Percentiles rank a stretch among this genome's conserved stretches.
phyloP scores from a whole-genome alignment of 176 grass and related monocot genomes.

The Eremochloa ophiuroides region DNA sequence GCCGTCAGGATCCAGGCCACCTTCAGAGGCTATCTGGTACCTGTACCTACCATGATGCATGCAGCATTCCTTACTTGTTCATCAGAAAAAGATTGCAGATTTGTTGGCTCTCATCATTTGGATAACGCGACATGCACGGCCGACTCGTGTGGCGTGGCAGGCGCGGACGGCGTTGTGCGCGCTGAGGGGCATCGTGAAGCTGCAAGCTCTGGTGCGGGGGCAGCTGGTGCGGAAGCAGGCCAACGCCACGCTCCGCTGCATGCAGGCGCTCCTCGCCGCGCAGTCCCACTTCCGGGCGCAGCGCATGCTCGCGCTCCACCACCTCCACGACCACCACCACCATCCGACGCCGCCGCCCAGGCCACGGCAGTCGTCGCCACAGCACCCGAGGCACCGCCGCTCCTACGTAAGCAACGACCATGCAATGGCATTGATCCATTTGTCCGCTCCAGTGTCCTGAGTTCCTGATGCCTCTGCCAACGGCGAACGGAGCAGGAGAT shows the following conservation, averaged over 20 bases:
- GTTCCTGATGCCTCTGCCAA: not conserved
- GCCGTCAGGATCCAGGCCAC: conserved; percentile 73
- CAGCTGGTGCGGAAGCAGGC: conserved; percentile 92
- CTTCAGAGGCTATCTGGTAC: conserved; percentile 84
- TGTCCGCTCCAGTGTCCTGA: too few relatives aligned
- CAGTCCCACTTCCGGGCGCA: conserved; percentile 62
- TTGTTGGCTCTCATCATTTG: not conserved
- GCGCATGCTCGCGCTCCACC: conserved; percentile 44
- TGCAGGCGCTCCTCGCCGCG: conserved; percentile 71
- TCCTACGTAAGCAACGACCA: conserved; percentile 50
- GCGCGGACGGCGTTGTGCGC: conserved; percentile 78
- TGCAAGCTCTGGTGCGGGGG: conserved; percentile 78
- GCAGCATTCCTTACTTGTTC: not conserved
- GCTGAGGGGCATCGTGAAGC: conserved; percentile 75
- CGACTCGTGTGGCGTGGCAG: conserved; percentile 23
- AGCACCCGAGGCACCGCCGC: conserved; percentile 40
- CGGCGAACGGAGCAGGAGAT: conserved; percentile 45
- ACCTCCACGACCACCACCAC: conserved; percentile 16
- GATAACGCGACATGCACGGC: not conserved
- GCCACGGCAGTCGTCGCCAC: conserved; percentile 55
- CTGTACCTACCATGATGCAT: not conserved
- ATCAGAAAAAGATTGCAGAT: not conserved
- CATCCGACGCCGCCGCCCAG: conserved; percentile 23
- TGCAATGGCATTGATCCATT: not conserved
- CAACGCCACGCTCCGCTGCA: conserved; percentile 67